Percentiles rank a stretch among this genome's conserved stretches.
phyloP scores from a whole-genome alignment of 2,329 filamentous ascomycete genomes.

The Didymella lethalis region DNA sequence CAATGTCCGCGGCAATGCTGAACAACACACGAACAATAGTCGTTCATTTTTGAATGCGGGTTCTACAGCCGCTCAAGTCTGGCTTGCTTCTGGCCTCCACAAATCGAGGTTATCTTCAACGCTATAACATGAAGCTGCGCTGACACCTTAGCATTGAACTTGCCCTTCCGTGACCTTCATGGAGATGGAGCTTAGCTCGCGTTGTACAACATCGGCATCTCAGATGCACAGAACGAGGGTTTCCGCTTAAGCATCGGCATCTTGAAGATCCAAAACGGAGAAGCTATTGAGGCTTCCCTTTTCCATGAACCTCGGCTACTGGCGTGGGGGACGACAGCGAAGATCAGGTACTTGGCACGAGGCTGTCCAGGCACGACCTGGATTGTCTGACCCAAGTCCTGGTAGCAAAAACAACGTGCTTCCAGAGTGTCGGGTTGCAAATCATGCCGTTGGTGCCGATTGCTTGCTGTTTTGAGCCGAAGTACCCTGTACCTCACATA shows the following conservation, averaged over 20 bases:
- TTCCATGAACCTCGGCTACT: slow-evolving; percentile 27
- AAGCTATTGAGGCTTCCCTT: slow-evolving; percentile 27
- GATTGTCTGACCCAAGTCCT: slow-evolving; percentile 29
- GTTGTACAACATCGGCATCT: slow-evolving; percentile 8
- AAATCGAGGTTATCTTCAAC: neutral
- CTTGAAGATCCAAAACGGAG: slow-evolving; percentile 14
- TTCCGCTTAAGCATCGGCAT: neutral
- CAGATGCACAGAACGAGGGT: neutral
- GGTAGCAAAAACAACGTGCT: slow-evolving; percentile 41
- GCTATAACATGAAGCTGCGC: too few species aligned
- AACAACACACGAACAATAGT: slow-evolving; percentile 20
- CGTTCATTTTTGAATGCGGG: neutral
- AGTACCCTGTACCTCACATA: neutral
- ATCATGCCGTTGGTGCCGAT: slow-evolving; percentile 4
- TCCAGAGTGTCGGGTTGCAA: slow-evolving; percentile 3
- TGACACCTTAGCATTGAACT: neutral
- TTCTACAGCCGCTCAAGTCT: too few species aligned
- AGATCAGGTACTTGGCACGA: slow-evolving; percentile 44
- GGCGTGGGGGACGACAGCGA: slow-evolving; percentile 39
- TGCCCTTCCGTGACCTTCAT: neutral
- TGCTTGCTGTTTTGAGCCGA: neutral
- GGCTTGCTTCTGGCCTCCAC: neutral
- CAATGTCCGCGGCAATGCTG: slow-evolving; percentile 37
- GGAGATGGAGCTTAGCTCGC: neutral
- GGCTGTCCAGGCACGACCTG: slow-evolving; percentile 29